Base-by-base conservation (phyloP, 495 filamentous ascomycete species). In the Clavariopsis aquatica region DNA sequence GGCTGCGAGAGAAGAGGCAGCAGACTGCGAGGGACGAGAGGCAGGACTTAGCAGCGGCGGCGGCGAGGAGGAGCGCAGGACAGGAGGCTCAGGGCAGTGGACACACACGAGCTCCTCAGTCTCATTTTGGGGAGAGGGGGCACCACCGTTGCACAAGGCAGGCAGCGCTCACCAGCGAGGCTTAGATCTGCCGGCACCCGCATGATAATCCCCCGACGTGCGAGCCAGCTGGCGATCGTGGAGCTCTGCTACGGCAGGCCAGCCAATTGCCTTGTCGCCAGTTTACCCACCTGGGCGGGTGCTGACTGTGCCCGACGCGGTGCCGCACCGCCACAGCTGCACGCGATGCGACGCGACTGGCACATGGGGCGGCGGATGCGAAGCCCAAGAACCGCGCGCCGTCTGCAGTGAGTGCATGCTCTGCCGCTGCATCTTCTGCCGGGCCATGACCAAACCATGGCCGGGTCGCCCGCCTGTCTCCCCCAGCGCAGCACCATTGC, bases 141-240 rank as follows among this genome's bases (percentile, higher is more conserved):
- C 9, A 7, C 6, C 6, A 34, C 31, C 31, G n/a, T 43, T 8
- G 15, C 38, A 43, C 38, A 43, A 43, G 38, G 38, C 38, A 43
- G 38, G 5, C 12, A 2, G 38, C 13, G 38, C 38, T n/a, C 38
- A 43, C 38, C 38, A 43, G 4, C n/a, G 38, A 43, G 38, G 38
- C 38, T 43, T 43, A 43, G 38, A 43, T 43, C 5, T 7, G 12
- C 38, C 38, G 38, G 38, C n/a, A 43, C 38, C 31, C 13, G 38
- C 38, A 43, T 43, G 38, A 43, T 43, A 43, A 43, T 43, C 38
- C 38, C 38, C 38, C 38, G 38, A 43, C 38, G 38, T 43, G 38
- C 38, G 38, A 15, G 38, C 38, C 38, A 43, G 38, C 38, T 43
- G 38, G 38, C 38, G 38, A 43, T 43, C 38, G 2, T 43, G 9